These are phyloP conservation scores for Limnomonas spitsbergensis DNA, from an alignment of 139 green algal genomes.

Conservation along the genomic window DNA sequence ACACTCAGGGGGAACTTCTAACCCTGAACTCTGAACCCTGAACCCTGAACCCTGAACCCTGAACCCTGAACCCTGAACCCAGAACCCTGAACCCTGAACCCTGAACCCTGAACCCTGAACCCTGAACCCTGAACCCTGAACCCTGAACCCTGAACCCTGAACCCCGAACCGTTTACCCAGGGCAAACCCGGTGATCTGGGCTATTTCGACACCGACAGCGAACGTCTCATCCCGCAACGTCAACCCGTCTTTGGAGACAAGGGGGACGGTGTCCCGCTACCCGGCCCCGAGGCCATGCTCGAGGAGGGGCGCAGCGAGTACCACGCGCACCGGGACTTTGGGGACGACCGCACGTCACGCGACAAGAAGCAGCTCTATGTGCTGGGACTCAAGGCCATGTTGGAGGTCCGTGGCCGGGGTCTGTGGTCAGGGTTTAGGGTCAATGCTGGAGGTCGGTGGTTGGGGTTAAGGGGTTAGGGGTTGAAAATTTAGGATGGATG, in stretches of 20 bases:
- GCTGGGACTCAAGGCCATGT: conserved; percentile 39
- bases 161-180: not conserved
- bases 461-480: not conserved
- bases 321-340: conserved; percentile 19
- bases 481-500: too few relatives aligned
- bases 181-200: not conserved
- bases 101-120: too few relatives aligned
- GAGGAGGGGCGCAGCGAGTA: conserved; percentile 12
- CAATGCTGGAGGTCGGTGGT: not conserved
- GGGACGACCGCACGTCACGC: not conserved
- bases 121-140: too few relatives aligned
- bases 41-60: too few relatives aligned
- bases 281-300: not conserved
- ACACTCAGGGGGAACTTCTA: too few relatives aligned
- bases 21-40: too few relatives aligned
- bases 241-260: not conserved
- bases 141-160: too few relatives aligned
- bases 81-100: too few relatives aligned
- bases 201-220: not conserved
- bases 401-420: conserved; percentile 24
- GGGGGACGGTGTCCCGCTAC: too few relatives aligned
- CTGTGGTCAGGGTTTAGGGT: not conserved
- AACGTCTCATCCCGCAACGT: conserved; percentile 3
- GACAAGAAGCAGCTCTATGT: conserved; percentile 42
- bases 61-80: too few relatives aligned